Conservation (phyloP, 75 land plant genomes). For the Adiantum capillusveneris region DNA sequence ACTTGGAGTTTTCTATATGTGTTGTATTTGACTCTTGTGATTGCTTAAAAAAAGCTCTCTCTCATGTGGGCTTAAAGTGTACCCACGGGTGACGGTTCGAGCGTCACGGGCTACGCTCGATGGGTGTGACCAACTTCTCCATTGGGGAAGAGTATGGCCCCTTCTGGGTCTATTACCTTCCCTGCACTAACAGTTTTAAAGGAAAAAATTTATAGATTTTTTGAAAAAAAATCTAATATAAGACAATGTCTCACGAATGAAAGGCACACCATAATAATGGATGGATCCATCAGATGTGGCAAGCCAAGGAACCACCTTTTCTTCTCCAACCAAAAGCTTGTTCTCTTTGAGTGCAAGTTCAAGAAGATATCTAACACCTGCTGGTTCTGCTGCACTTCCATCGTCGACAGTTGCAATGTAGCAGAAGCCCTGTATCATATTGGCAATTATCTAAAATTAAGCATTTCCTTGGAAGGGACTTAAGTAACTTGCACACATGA, state of each 20-base stretch:
- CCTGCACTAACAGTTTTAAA: no score
- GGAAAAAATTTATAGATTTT: no score
- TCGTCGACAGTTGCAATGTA: conserved; percentile 50
- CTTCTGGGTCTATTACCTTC: no score
- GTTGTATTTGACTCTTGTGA: no score
- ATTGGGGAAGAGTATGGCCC: no score
- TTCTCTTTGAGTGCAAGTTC: conserved; percentile 37
- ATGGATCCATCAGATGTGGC: conserved; percentile 66
- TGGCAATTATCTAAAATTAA: neutral
- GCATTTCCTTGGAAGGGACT: neutral
- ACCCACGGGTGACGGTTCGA: no score
- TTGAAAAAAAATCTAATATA: no score
- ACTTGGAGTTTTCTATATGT: no score
- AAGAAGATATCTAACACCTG: conserved; percentile 55
- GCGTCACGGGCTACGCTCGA: no score
- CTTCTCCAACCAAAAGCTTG: conserved; percentile 57
- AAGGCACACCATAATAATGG: conserved; percentile 70
- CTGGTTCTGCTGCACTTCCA: conserved; percentile 51
- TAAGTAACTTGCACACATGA: neutral
- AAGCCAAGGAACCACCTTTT: conserved; percentile 87
- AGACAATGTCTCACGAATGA: conserved; percentile 83
- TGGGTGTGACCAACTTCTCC: no score
- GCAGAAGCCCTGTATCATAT: conserved; percentile 65
- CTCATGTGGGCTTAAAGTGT: no score
- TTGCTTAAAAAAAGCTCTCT: no score